Evolutionary conservation across 306 rosid genomes (phyloP).

Genomic region (Prunus padus): DNA sequence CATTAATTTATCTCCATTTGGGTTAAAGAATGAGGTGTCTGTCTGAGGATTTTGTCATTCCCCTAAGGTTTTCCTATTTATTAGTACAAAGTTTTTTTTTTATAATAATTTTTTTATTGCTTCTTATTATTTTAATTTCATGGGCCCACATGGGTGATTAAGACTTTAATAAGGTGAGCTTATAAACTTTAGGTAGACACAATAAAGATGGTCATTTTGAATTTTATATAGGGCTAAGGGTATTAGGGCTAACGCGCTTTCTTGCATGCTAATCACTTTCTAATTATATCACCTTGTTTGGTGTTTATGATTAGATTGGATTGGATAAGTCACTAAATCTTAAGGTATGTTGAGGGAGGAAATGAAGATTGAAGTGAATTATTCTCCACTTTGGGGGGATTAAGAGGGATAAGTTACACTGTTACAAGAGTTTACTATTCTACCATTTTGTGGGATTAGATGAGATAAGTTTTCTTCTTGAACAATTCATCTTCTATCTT

Average conservation of each 20-base stretch:
- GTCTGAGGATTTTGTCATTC: conserved; percentile 25
- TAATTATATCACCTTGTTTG: too few relatives aligned
- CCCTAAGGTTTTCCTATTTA: not conserved
- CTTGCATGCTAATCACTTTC: not conserved
- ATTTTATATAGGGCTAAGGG: not conserved
- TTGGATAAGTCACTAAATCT: too few relatives aligned
- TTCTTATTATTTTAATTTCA: not conserved
- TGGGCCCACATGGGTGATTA: conserved; percentile 12
- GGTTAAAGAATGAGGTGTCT: conserved; percentile 10
- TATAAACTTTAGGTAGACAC: conserved; percentile 8
- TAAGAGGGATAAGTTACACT: too few relatives aligned
- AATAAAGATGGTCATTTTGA: not conserved
- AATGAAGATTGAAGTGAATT: too few relatives aligned
- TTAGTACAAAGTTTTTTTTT: conserved; percentile 4
- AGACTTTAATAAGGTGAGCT: not conserved
- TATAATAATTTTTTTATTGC: not conserved
- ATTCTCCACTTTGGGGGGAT: too few relatives aligned
- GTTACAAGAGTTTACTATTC: too few relatives aligned
- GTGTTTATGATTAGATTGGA: too few relatives aligned
- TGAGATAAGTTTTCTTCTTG: too few relatives aligned
- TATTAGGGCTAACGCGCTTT: not conserved
- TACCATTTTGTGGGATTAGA: too few relatives aligned
- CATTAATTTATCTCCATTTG: not conserved
- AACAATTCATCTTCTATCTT: too few relatives aligned
- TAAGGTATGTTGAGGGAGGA: too few relatives aligned